Conservation (phyloP, 148 eudicot species). For the Chenopodium quinoa region DNA sequence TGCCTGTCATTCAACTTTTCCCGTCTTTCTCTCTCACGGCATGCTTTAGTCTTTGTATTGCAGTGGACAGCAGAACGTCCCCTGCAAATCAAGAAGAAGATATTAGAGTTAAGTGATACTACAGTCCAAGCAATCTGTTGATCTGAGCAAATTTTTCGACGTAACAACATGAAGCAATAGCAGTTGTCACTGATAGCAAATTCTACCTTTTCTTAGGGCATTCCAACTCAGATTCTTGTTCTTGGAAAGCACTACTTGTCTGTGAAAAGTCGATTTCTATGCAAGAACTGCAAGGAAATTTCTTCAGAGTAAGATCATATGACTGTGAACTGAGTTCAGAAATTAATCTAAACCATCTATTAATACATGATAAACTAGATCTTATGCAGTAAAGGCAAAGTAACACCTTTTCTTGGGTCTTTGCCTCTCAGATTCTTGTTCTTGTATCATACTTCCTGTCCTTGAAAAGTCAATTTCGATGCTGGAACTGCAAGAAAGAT, state of each 20-base stretch:
- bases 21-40: conserved; percentile 78
- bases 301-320: neutral
- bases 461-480: conserved; percentile 20
- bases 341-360: neutral
- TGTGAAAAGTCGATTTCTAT: conserved; percentile 50
- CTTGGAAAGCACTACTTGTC: conserved; percentile 29
- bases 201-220: conserved; percentile 53
- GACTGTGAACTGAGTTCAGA: neutral
- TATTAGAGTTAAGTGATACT: neutral
- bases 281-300: conserved; percentile 36
- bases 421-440: conserved; percentile 15
- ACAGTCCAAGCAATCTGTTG: neutral
- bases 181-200: neutral
- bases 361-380: neutral
- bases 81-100: conserved; percentile 39
- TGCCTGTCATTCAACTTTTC: conserved; percentile 85
- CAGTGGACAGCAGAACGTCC: conserved; percentile 46
- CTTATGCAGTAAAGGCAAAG: neutral
- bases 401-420: conserved; percentile 17
- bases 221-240: conserved; percentile 41
- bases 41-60: conserved; percentile 64
- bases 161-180: neutral
- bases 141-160: neutral
- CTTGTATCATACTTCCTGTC: neutral
- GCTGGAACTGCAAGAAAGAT: conserved; percentile 14